phyloP scores from a whole-genome alignment of 192 early-diverging fungal genomes.

The Glomus cerebriforme region DNA sequence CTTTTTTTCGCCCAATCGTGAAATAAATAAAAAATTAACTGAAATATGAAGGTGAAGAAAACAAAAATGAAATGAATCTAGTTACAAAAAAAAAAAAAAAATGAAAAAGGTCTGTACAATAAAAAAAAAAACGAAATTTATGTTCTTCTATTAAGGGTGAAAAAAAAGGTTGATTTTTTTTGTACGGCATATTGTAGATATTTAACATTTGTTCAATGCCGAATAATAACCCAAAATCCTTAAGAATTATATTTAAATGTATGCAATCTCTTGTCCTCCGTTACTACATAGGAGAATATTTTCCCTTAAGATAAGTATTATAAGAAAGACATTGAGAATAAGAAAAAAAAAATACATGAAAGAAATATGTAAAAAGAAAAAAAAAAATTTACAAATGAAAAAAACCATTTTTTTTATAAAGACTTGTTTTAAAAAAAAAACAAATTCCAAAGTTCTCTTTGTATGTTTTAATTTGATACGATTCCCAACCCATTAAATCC shows the following conservation, averaged over 20 bases:
- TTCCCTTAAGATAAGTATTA: not conserved
- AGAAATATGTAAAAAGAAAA: not conserved
- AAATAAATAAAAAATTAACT: not conserved
- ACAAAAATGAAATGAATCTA: not conserved
- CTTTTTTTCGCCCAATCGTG: not conserved
- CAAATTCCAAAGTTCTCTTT: no score
- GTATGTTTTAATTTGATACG: not conserved
- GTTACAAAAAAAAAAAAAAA: not conserved
- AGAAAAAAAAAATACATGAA: not conserved
- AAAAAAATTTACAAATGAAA: not conserved
- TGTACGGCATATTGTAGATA: not conserved
- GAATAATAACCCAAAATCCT: not conserved
- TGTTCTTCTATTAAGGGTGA: not conserved
- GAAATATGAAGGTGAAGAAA: not conserved
- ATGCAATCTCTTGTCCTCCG: not conserved
- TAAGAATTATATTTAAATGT: no score
- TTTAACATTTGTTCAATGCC: not conserved
- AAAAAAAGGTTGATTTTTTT: not conserved
- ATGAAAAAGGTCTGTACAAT: not conserved
- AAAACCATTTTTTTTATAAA: not conserved
- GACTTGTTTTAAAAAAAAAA: not conserved
- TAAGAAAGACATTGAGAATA: not conserved
- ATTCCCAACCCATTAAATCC: not conserved
- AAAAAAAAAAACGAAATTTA: not conserved
- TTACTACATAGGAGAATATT: not conserved